Evolutionary conservation across 495 filamentous ascomycete genomes (phyloP), one percentile per base, ranked within the genome.

Genomic region (Aspergillus diversus): DNA sequence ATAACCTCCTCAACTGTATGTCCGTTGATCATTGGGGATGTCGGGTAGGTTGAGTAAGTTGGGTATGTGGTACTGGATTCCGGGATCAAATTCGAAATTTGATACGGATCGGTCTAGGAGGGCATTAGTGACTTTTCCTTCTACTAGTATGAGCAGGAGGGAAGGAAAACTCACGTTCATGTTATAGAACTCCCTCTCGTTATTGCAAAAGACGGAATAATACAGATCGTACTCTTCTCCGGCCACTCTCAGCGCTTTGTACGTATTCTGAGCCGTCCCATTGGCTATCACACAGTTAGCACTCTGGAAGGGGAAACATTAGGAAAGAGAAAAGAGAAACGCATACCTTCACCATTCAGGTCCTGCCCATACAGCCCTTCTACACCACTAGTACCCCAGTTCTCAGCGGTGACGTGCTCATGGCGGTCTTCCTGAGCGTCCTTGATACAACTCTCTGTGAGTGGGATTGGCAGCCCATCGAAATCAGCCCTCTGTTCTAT

Each of bases 401-500:
- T 85, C 65, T 87, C 85, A 7, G 86, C 79, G 0, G 79, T 80
- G 9, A 84, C 80, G 66, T 87, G 83, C 66, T 87, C 87, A 46
- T 82, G 79, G 3, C 59, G n/a, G 15, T 37, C 42, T 5, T 9
- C 35, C 17, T 61, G 11, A 4, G 80, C 71, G 17, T 70, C 73
- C 43, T 66, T 65, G 7, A 63, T 60, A 8, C 77, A 33, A 1
- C 57, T 27, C 37, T 64, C 52, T 3, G 61, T 73, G 11, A 84
- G 65, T 16, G 82, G 82, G 9, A 87, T 81, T 0, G 80, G 71
- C 7, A 72, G 70, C 2, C 84, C 84, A 58, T 87, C 84, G 57
- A 86, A 83, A 47, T 83, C 82, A 0, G 73, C 72, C 5, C 77
- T 68, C 27, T 66, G 52, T 15, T 69, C 64, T 6, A 71, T 67